Evolutionary conservation across 1,284 basidiomycete species (phyloP), one percentile per base, ranked within the genome.

Genomic region (Stygiomarasmius scandens): DNA sequence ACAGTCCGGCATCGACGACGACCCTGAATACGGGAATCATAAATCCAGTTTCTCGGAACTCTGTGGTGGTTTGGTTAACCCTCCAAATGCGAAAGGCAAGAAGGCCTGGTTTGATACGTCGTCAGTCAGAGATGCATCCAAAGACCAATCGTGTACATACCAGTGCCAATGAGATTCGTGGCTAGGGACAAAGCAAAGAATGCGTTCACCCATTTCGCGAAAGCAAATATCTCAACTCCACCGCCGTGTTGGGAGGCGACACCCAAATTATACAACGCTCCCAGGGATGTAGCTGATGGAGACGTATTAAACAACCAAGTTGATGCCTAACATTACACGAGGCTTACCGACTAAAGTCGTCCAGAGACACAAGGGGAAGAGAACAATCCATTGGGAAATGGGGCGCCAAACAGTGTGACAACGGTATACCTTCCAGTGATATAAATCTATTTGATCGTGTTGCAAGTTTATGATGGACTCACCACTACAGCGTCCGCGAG

Each of bases 401-500:
- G 54, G 9, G 8, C 24, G 49, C 54, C 54, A 55, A 6, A 55
- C 46, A 8, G 38, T 19, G 23, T 36, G 36, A n/a, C 54, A 48
- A 1, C 54, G 54, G 34, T 55, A 55, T 2, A 47, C 20, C 54
- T 55, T 16, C 5, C 8, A 4, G 16, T 9, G n/a, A 12, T 12
- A 14, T 16, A 3, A 32, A 12, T 24, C n/a, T 25, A 12, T 11
- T 34, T 20, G 20, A 34, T 27, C 4, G 9, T 10, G 20, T 1
- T 14, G 23, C 22, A 24, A 24, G 41, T 1, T 27, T 27, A 19
- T 8, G 25, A 16, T 45, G 23, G 29, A 43, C 54, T 10, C 25
- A 49, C 54, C 32, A 55, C 54, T 12, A 55, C 54, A 8, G 46
- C 54, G 24, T 55, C 54, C 4, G 54, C 54, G 1, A 55, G 34